Percentiles rank a stretch among this genome's conserved stretches.
These are phyloP conservation scores for Ustilago tritici DNA, from an alignment of 1,284 basidiomycete species.

Conservation along the genomic window DNA sequence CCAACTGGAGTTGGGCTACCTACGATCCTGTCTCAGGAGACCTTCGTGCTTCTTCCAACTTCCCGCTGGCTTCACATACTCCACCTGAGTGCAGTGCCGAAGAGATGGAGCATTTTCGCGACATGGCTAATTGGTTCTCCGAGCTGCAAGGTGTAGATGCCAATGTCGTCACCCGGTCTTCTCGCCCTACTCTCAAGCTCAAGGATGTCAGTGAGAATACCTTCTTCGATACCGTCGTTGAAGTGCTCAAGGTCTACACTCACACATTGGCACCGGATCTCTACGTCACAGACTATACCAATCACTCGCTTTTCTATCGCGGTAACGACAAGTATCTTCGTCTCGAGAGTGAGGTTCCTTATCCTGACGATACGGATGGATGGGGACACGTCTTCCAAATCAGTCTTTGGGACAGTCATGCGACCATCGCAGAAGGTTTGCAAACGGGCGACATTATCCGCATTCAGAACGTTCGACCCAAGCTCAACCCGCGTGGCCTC, in stretches of 20 bases:
- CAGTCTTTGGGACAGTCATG: slow-evolving; percentile 59
- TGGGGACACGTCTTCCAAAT: slow-evolving; percentile 59
- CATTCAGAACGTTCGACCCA: slow-evolving; percentile 55
- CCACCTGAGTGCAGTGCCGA: slow-evolving; percentile 40
- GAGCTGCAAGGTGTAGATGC: slow-evolving; percentile 39
- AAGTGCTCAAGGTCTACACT: slow-evolving; percentile 58
- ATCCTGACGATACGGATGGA: slow-evolving; percentile 43
- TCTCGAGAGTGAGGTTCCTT: slow-evolving; percentile 23
- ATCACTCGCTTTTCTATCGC: slow-evolving; percentile 46
- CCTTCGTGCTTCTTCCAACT: slow-evolving; percentile 37
- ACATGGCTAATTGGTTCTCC: slow-evolving; percentile 43
- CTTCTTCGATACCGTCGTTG: slow-evolving; percentile 59
- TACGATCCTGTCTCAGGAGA: slow-evolving; percentile 45
- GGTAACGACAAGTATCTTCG: slow-evolving; percentile 54
- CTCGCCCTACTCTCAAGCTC: slow-evolving; percentile 40
- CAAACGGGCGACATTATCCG: slow-evolving; percentile 56
- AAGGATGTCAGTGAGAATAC: slow-evolving; percentile 36
- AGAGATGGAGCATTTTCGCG: slow-evolving; percentile 51
- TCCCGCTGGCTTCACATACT: slow-evolving; percentile 30
- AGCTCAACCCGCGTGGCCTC: slow-evolving; percentile 43
- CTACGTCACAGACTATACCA: slow-evolving; percentile 65
- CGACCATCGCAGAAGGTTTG: slow-evolving; percentile 48
- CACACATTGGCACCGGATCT: slow-evolving; percentile 52
- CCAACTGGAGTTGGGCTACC: slow-evolving; percentile 40
- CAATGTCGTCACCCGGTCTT: slow-evolving; percentile 24